Percentiles rank a stretch among this genome's conserved stretches.
phyloP scores from a whole-genome alignment of 805 yeast species.

The Candida methanosorbosa region DNA sequence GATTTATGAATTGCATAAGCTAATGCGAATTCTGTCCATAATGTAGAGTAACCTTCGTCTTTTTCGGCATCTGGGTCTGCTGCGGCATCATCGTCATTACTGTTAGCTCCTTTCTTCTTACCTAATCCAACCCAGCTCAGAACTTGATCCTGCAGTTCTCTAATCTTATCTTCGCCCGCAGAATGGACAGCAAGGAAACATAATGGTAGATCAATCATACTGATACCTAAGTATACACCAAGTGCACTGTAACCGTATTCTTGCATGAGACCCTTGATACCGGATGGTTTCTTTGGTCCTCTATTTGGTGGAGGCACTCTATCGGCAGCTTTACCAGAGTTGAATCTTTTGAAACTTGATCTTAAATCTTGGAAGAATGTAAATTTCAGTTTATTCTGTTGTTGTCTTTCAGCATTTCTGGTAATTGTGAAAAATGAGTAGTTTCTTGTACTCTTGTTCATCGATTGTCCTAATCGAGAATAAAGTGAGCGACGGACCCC shows the following conservation, averaged over 20 bases:
- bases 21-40: slow-evolving; percentile 77
- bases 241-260: slow-evolving; percentile 90
- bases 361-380: too few relatives aligned
- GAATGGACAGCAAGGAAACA: slow-evolving; percentile 80
- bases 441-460: too few relatives aligned
- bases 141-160: slow-evolving; percentile 51
- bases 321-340: slow-evolving; percentile 12
- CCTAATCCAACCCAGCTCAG: slow-evolving; percentile 60
- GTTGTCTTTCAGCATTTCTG: too few relatives aligned
- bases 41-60: slow-evolving; percentile 22
- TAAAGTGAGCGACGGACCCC: too few relatives aligned
- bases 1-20: slow-evolving; percentile 94
- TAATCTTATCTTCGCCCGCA: slow-evolving; percentile 76
- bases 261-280: slow-evolving; percentile 59
- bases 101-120: slow-evolving; percentile 7
- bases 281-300: slow-evolving; percentile 27
- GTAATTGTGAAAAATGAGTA: too few relatives aligned
- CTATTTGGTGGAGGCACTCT: slow-evolving; percentile 1
- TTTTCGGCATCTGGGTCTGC: slow-evolving; percentile 7
- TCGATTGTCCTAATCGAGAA: too few relatives aligned
- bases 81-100: slow-evolving; percentile 13
- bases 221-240: slow-evolving; percentile 72
- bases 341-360: slow-evolving; percentile 12
- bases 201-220: slow-evolving; percentile 71
- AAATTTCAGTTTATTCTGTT: too few relatives aligned